Conservation (phyloP, 495 filamentous ascomycete species). For the Tetracladium setigerum region DNA sequence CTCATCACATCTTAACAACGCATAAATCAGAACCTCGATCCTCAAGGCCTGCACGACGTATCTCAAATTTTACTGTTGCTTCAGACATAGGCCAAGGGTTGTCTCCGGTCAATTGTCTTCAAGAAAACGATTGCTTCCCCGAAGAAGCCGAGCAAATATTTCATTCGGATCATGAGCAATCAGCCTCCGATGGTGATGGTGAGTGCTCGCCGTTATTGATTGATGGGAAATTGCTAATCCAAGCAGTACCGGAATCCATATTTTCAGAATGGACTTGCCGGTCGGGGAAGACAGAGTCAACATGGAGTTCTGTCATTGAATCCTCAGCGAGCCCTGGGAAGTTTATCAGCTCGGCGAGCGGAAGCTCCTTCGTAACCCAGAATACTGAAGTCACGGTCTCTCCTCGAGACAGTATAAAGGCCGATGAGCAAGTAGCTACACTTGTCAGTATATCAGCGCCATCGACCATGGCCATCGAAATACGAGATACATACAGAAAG, state of each 20-base stretch:
- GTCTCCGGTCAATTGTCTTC: background rate
- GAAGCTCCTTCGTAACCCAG: constrained; percentile 30
- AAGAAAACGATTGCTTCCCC: background rate
- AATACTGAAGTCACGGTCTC: constrained; percentile 28
- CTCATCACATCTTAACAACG: background rate
- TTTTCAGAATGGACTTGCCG: constrained; percentile 33
- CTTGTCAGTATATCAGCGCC: constrained; percentile 31
- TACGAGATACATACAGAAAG: background rate
- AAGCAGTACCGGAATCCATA: constrained; percentile 26
- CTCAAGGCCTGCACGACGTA: background rate
- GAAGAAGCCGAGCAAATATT: too few relatives aligned
- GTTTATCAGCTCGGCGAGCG: constrained; percentile 25
- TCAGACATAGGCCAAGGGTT: background rate
- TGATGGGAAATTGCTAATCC: too few relatives aligned
- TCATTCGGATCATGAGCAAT: too few relatives aligned
- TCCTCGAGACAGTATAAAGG: constrained; percentile 21
- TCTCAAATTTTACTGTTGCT: constrained; percentile 10
- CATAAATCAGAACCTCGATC: too few relatives aligned
- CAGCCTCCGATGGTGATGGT: too few relatives aligned
- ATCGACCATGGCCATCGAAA: constrained; percentile 10
- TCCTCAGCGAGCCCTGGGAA: constrained; percentile 1
- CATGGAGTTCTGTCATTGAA: constrained; percentile 18
- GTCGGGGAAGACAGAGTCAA: constrained; percentile 26
- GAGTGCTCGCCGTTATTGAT: too few relatives aligned
- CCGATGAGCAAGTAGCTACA: constrained; percentile 22